Percentiles rank a stretch among this genome's conserved stretches.
Conservation (phyloP, 306 rosid species). For the Abrus precatorius region DNA sequence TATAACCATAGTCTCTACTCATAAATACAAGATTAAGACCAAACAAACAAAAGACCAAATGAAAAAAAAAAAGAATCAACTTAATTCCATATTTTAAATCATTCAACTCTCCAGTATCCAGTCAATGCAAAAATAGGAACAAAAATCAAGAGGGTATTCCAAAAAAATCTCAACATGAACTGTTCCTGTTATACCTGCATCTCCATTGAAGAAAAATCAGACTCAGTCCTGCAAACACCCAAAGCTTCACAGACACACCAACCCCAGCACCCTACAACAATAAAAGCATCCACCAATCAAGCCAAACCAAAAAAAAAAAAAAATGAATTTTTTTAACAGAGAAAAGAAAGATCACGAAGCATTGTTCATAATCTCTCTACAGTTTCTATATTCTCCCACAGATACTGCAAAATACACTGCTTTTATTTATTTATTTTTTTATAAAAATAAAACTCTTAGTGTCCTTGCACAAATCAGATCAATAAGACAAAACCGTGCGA, state of each 20-base stretch:
- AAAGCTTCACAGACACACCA: constrained; percentile 52
- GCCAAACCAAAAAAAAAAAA: constrained; percentile 20
- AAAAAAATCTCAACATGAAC: constrained; percentile 33
- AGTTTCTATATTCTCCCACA: constrained; percentile 25
- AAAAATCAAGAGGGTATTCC: constrained; percentile 23
- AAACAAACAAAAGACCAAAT: not conserved
- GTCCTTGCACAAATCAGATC: constrained; percentile 52
- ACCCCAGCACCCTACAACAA: constrained; percentile 51
- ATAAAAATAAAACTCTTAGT: not conserved
- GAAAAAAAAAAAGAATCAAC: not conserved
- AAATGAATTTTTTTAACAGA: not conserved
- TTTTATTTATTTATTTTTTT: not conserved
- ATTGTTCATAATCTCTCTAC: constrained; percentile 37
- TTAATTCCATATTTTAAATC: not conserved
- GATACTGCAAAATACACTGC: not conserved
- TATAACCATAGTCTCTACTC: not conserved
- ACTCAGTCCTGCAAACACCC: constrained; percentile 50
- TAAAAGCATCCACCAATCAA: constrained; percentile 50
- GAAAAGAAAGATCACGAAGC: constrained; percentile 29
- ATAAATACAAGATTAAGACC: not conserved
- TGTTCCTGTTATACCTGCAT: constrained; percentile 54
- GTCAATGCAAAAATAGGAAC: not conserved
- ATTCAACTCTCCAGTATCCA: constrained; percentile 15
- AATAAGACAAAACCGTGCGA: constrained; percentile 38
- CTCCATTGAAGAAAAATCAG: constrained; percentile 57